A percentile compares a stretch with the other conserved stretches of the same genome.
These are phyloP conservation scores for Pythium aquatile DNA, from an alignment of 352 stramenopile genomes.

Conservation along the genomic window DNA sequence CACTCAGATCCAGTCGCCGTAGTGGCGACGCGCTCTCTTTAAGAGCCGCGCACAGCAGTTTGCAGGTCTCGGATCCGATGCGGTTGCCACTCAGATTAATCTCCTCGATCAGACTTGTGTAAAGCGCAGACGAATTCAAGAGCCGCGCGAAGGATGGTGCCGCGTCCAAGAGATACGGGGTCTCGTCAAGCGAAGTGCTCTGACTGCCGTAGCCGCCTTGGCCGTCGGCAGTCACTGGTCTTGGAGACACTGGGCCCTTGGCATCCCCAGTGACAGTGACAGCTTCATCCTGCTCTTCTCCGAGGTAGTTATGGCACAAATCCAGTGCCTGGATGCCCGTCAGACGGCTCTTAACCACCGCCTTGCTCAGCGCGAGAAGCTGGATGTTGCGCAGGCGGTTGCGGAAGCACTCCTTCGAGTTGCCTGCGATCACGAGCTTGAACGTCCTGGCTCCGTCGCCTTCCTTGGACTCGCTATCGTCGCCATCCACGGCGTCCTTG, in stretches of 20 bases:
- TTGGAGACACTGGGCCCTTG: slow-evolving; percentile 5
- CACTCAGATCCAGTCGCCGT: slow-evolving; percentile 41
- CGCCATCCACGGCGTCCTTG: slow-evolving; percentile 2
- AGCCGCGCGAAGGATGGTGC: slow-evolving; percentile 44
- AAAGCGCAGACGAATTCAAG: slow-evolving; percentile 46
- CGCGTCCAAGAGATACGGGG: slow-evolving; percentile 44
- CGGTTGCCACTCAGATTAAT: slow-evolving; percentile 62
- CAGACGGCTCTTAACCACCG: slow-evolving; percentile 50
- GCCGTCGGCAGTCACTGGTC: not conserved
- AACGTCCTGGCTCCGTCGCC: slow-evolving; percentile 13
- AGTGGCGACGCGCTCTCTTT: slow-evolving; percentile 35
- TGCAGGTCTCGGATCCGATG: slow-evolving; percentile 55
- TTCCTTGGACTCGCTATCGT: slow-evolving; percentile 7
- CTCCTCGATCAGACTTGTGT: slow-evolving; percentile 48
- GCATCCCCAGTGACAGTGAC: not conserved
- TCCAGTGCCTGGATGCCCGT: slow-evolving; percentile 44
- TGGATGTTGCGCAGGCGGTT: slow-evolving; percentile 69
- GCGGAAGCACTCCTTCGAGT: slow-evolving; percentile 54
- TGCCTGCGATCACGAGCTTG: slow-evolving; percentile 47
- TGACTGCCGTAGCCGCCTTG: not conserved
- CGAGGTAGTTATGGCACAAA: slow-evolving; percentile 55
- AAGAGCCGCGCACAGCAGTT: slow-evolving; percentile 53
- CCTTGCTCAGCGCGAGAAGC: slow-evolving; percentile 47
- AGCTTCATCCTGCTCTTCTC: slow-evolving; percentile 26
- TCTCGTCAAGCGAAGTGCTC: slow-evolving; percentile 28